Base-by-base conservation (phyloP, 2,329 filamentous ascomycete species). In the Aspergillus sclerotialis region DNA sequence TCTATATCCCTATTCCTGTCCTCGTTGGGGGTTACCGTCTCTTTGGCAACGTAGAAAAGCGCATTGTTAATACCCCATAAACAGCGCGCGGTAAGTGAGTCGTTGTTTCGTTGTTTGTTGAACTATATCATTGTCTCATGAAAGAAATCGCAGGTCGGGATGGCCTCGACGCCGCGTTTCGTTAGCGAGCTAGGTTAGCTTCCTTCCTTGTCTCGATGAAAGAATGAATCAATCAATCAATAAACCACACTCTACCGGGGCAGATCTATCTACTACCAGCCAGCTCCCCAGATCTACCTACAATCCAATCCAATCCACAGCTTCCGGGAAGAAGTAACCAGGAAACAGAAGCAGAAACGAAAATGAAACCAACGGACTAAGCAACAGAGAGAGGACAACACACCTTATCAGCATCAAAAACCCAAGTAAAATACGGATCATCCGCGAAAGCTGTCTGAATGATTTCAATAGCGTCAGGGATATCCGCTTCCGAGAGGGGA, bases 51-150 rank as follows among this genome's bases (percentile, higher is more conserved):
- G 45, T 82, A 75, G 61, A 85, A 85, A 17, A 85, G 70, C 28
- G 76, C 82, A 52, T 86, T 82, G 18, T 73, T 68, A 53, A 86
- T 84, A 9, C 82, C 82, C 82, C 81, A 86, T 39, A 67, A 66
- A 61, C 81, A 85, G 29, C 82, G 73, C 2, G 81, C 73, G 1
- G 68, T 70, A 7, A 84, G 68, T 9, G 78, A 83, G 24, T 68
- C 69, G 36, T 71, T 68, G 50, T 84, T 84, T 16, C 80, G 70
- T 35, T 64, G 50, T 8, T 69, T 61, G 37, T 73, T 73, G 60
- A 82, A 80, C 74, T 80, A 47, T 42, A 5, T 14, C 17, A 11
- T 5, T 7, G n/a, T 45, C 32, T 42, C 45, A 36, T 41, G 16
- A 8, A 3, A 13, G 14, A 28, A 19, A 36, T 36, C 40, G 42